These are phyloP conservation scores for Tolypocladium ophioglossoides DNA, from an alignment of 2,329 filamentous ascomycete genomes.

Conservation along the genomic window DNA sequence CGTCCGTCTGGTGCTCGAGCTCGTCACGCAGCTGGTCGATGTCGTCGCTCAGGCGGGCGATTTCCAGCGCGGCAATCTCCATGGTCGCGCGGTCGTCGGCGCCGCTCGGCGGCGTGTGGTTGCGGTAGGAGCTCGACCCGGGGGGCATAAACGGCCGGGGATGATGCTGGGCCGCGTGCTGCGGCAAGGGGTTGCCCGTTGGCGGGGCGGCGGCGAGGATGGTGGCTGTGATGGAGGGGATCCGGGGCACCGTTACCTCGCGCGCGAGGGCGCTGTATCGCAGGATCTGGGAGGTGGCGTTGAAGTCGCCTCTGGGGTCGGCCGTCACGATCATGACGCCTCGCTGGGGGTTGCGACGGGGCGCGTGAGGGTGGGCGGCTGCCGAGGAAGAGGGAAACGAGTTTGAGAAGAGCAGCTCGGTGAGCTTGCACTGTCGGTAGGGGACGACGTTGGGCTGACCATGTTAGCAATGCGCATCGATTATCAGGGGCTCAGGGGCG, in stretches of 20 bases:
- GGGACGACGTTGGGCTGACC: slow-evolving; percentile 60
- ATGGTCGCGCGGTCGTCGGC: slow-evolving; percentile 57
- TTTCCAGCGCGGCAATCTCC: slow-evolving; percentile 71
- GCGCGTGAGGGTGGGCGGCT: slow-evolving; percentile 21
- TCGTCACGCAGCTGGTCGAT: slow-evolving; percentile 64
- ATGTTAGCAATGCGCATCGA: slow-evolving; percentile 3
- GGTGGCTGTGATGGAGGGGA: slow-evolving; percentile 70
- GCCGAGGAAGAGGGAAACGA: slow-evolving; percentile 59
- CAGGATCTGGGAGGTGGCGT: slow-evolving; percentile 91
- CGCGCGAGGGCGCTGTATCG: slow-evolving; percentile 87
- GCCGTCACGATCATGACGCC: slow-evolving; percentile 95
- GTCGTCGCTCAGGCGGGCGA: slow-evolving; percentile 61
- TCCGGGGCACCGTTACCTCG: slow-evolving; percentile 83
- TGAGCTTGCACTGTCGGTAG: slow-evolving; percentile 76
- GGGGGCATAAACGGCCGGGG: slow-evolving; percentile 30
- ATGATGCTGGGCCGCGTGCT: slow-evolving; percentile 22
- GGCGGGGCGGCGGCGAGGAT: slow-evolving; percentile 37
- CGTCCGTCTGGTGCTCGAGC: slow-evolving; percentile 59
- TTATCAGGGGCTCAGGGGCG: neutral
- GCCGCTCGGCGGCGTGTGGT: slow-evolving; percentile 27
- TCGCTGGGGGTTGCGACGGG: slow-evolving; percentile 63
- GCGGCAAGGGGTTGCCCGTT: slow-evolving; percentile 14
- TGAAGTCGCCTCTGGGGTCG: slow-evolving; percentile 87
- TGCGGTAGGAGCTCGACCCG: slow-evolving; percentile 23
- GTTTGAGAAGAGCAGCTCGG: slow-evolving; percentile 78